phyloP scores from a whole-genome alignment of 1,284 basidiomycete genomes.

The Leccinum fuscescens region DNA sequence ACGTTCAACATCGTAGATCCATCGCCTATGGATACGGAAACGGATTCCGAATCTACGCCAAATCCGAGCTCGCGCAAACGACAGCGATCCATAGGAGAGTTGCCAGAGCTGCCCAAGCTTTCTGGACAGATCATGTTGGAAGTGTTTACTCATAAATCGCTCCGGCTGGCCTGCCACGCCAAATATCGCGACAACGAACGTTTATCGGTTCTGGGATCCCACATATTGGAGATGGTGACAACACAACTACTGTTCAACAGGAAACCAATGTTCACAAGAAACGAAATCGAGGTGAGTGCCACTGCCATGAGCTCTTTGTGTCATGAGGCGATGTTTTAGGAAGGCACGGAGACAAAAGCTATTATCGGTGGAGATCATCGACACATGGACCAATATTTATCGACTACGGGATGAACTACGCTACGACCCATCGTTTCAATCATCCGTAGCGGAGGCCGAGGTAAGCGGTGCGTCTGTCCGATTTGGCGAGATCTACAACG shows the following conservation, averaged over 20 bases:
- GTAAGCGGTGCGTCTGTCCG: constrained; percentile 35
- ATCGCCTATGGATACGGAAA: constrained; percentile 35
- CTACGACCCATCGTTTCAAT: constrained; percentile 46
- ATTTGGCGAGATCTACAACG: constrained; percentile 15
- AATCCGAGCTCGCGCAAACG: constrained; percentile 32
- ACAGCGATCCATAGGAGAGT: constrained; percentile 32
- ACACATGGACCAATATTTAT: constrained; percentile 60
- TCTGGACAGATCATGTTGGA: constrained; percentile 56
- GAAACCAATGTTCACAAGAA: constrained; percentile 50
- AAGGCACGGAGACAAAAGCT: constrained; percentile 38
- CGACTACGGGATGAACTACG: constrained; percentile 55
- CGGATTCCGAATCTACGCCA: constrained; percentile 24
- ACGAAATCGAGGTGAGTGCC: constrained; percentile 49
- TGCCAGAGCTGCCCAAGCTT: constrained; percentile 43
- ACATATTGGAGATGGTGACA: constrained; percentile 49
- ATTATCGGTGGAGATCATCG: constrained; percentile 47
- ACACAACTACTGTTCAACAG: constrained; percentile 51
- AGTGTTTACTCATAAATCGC: constrained; percentile 65
- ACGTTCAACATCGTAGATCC: constrained; percentile 36
- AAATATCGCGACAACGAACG: constrained; percentile 59
- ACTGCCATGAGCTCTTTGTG: constrained; percentile 9
- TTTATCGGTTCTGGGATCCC: constrained; percentile 52
- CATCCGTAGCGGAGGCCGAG: constrained; percentile 44
- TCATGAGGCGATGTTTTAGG: constrained; percentile 27
- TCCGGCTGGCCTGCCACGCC: constrained; percentile 45